phyloP scores from a whole-genome alignment of 2,329 filamentous ascomycete genomes.

The Colletotrichum sidae region DNA sequence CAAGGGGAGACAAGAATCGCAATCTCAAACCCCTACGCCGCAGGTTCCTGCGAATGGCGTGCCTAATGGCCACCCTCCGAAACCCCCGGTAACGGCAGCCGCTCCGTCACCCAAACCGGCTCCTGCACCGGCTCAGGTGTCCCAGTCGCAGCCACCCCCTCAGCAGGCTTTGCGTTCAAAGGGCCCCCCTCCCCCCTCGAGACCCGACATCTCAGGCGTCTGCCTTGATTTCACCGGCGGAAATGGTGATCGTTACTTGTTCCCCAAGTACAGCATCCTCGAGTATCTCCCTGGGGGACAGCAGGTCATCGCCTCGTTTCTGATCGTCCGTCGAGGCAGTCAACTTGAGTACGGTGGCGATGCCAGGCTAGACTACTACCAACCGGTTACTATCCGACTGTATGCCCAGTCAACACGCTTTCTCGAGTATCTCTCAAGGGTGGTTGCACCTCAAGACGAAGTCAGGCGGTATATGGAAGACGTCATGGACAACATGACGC shows the following conservation, averaged over 20 bases:
- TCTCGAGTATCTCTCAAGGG: constrained; percentile 69
- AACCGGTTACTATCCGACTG: constrained; percentile 76
- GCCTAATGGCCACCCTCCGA: constrained; percentile 44
- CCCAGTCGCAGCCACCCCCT: constrained; percentile 44
- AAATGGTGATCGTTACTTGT: constrained; percentile 80
- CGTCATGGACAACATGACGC: constrained; percentile 76
- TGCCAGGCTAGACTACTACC: constrained; percentile 77
- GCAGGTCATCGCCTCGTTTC: constrained; percentile 78
- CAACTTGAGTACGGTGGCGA: constrained; percentile 74
- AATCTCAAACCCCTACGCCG: constrained; percentile 43
- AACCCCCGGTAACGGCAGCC: constrained; percentile 20
- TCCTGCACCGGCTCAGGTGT: constrained; percentile 21
- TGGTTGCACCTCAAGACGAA: constrained; percentile 72
- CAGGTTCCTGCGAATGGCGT: constrained; percentile 48
- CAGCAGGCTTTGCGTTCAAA: constrained; percentile 71
- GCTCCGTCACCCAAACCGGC: constrained; percentile 18
- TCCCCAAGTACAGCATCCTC: constrained; percentile 82
- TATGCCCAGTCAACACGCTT: constrained; percentile 65
- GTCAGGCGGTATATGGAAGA: constrained; percentile 77
- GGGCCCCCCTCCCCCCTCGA: constrained; percentile 61
- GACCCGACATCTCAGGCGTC: constrained; percentile 73
- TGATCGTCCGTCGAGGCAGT: constrained; percentile 80
- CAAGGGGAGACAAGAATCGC: constrained; percentile 44
- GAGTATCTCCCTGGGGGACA: constrained; percentile 71
- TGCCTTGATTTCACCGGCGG: constrained; percentile 76